phyloP scores from a whole-genome alignment of 495 filamentous ascomycete genomes.

The Xylaria flabelliformis region DNA sequence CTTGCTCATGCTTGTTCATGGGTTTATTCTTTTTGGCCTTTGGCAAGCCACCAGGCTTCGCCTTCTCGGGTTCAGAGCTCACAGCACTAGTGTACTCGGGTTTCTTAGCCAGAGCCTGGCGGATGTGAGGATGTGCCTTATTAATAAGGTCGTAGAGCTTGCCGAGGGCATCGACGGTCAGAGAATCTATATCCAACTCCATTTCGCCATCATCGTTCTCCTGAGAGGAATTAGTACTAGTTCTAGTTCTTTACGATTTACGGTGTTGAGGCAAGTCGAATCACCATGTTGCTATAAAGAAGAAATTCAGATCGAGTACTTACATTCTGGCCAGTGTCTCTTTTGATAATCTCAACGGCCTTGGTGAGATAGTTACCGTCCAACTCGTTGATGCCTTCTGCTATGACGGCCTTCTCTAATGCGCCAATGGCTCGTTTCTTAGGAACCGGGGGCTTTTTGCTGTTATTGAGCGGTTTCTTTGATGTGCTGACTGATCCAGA shows the following conservation, averaged over 20 bases:
- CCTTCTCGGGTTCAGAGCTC: conserved; percentile 33
- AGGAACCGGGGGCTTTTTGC: conserved; percentile 50
- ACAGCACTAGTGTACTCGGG: conserved; percentile 42
- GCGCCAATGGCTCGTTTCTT: conserved; percentile 68
- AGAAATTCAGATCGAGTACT: conserved; percentile 41
- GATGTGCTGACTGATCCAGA: conserved; percentile 49
- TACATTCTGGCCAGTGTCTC: conserved; percentile 76
- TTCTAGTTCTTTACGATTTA: not conserved
- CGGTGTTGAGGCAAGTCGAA: not conserved
- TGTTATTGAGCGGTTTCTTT: conserved; percentile 52
- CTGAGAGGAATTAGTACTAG: conserved; percentile 35
- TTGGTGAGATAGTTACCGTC: conserved; percentile 74
- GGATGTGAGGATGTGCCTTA: conserved; percentile 65
- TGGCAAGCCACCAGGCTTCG: conserved; percentile 40
- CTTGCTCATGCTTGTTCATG: conserved; percentile 94
- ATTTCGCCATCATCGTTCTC: conserved; percentile 82
- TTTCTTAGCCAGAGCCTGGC: conserved; percentile 37
- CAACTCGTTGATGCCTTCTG: conserved; percentile 76
- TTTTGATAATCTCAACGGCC: conserved; percentile 89
- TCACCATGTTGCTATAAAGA: not conserved
- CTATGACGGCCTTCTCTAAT: conserved; percentile 85
- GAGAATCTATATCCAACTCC: conserved; percentile 87
- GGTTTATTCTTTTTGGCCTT: conserved; percentile 98
- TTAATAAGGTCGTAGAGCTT: conserved; percentile 80
- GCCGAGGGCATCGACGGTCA: conserved; percentile 74